These are phyloP conservation scores for Cyclotella cryptica DNA, from an alignment of 108 stramenopile genomes.

Conservation along the genomic window DNA sequence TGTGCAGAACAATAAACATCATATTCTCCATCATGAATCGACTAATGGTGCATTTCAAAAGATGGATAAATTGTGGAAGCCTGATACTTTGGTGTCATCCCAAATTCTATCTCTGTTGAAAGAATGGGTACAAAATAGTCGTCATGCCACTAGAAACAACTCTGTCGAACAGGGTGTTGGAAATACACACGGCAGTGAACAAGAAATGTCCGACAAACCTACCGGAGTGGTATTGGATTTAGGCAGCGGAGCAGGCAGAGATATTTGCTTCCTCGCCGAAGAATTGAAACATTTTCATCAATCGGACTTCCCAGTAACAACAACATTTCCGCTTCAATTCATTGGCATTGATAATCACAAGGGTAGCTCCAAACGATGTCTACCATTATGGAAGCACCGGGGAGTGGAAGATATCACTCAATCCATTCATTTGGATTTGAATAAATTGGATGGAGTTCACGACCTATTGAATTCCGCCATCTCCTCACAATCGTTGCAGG, in stretches of 20 bases:
- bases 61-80: slow-evolving; percentile 79
- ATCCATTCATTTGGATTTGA: slow-evolving; percentile 56
- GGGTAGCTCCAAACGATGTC: slow-evolving; percentile 58
- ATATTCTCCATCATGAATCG: background rate
- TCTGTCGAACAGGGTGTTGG: background rate
- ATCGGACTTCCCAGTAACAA: background rate
- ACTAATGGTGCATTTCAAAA: slow-evolving; percentile 26
- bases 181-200: background rate
- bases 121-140: slow-evolving; percentile 16
- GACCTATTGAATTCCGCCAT: slow-evolving; percentile 17
- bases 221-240: slow-evolving; percentile 69
- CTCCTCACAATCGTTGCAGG: background rate
- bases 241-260: slow-evolving; percentile 82
- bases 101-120: slow-evolving; percentile 59
- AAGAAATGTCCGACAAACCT: background rate
- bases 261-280: slow-evolving; percentile 84
- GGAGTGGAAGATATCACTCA: slow-evolving; percentile 56
- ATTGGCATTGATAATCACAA: slow-evolving; percentile 82
- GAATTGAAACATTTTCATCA: slow-evolving; percentile 54
- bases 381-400: slow-evolving; percentile 68
- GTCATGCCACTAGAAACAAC: background rate
- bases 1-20: background rate
- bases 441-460: slow-evolving; percentile 49
- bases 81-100: slow-evolving; percentile 71
- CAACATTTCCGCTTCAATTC: slow-evolving; percentile 40